phyloP scores from a whole-genome alignment of 2,329 filamentous ascomycete genomes.

The Purpureocillium lavendulum region DNA sequence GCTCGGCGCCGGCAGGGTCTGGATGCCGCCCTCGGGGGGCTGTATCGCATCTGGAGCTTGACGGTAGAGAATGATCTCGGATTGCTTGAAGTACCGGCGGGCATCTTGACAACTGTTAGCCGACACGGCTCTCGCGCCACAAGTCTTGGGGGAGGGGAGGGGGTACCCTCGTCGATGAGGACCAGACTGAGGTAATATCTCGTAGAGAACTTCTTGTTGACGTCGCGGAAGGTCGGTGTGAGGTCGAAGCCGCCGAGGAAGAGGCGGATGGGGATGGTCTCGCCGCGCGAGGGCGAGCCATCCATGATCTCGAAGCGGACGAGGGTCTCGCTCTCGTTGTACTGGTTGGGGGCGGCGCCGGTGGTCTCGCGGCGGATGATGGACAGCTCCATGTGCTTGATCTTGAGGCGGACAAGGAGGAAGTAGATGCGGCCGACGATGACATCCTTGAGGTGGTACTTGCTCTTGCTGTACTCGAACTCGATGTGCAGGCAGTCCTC shows the following conservation, averaged over 20 bases:
- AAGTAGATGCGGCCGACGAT: constrained; percentile 99
- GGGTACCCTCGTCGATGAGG: constrained; percentile 79
- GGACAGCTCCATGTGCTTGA: constrained; percentile 98
- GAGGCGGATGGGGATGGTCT: constrained; percentile 90
- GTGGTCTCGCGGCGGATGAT: constrained; percentile 97
- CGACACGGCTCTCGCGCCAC: background rate
- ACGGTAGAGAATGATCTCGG: constrained; percentile 92
- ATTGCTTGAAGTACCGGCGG: constrained; percentile 97
- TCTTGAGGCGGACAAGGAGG: constrained; percentile 91
- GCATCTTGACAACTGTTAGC: constrained; percentile 54
- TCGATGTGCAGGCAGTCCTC: constrained; percentile 99
- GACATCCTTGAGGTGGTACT: constrained; percentile 98
- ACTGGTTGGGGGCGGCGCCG: constrained; percentile 93
- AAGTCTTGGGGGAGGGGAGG: background rate
- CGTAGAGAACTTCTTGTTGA: constrained; percentile 99
- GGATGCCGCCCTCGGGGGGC: constrained; percentile 25
- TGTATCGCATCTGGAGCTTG: constrained; percentile 55
- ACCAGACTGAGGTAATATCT: constrained; percentile 96
- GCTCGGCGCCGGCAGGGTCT: constrained; percentile 31
- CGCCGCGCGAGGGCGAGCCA: constrained; percentile 90
- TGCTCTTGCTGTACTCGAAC: constrained; percentile 98
- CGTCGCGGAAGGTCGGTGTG: constrained; percentile 95
- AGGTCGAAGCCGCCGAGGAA: constrained; percentile 97
- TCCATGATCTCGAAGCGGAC: constrained; percentile 99
- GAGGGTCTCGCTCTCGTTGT: constrained; percentile 97